phyloP scores from a whole-genome alignment of 257 asterid genomes.

The Fraxinus excelsior region DNA sequence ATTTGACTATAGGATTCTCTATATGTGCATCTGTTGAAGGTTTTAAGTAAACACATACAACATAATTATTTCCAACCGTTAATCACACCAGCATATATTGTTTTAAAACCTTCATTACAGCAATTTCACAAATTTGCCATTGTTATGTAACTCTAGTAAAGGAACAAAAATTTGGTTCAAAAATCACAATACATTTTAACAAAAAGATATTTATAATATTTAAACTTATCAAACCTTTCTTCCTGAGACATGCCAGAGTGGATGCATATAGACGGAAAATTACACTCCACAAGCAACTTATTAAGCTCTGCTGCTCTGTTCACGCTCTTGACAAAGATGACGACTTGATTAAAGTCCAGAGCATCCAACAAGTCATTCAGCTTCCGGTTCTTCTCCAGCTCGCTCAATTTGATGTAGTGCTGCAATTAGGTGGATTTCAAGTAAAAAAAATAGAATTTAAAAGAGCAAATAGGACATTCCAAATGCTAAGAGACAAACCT shows the following conservation, averaged over 20 bases:
- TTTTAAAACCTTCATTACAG: not conserved
- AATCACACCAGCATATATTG: not conserved
- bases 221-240: slow-evolving; percentile 55
- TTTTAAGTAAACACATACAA: not conserved
- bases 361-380: slow-evolving; percentile 91
- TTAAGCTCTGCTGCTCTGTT: slow-evolving; percentile 87
- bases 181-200: not conserved
- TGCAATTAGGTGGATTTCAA: slow-evolving; percentile 28
- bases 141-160: not conserved
- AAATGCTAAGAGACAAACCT: slow-evolving; percentile 44
- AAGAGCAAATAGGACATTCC: not conserved
- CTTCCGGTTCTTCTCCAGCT: slow-evolving; percentile 85
- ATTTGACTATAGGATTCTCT: not conserved
- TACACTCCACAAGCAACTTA: slow-evolving; percentile 87
- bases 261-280: slow-evolving; percentile 88
- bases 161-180: not conserved
- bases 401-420: slow-evolving; percentile 96
- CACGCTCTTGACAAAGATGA: slow-evolving; percentile 90
- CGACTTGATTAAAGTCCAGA: slow-evolving; percentile 89
- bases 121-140: not conserved
- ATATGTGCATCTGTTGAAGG: not conserved
- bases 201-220: not conserved
- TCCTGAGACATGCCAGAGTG: slow-evolving; percentile 99
- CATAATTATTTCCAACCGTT: not conserved
- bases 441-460: slow-evolving; percentile 2